Conservation (phyloP, 2,329 filamentous ascomycete genomes). For the Botrytis elliptica region DNA sequence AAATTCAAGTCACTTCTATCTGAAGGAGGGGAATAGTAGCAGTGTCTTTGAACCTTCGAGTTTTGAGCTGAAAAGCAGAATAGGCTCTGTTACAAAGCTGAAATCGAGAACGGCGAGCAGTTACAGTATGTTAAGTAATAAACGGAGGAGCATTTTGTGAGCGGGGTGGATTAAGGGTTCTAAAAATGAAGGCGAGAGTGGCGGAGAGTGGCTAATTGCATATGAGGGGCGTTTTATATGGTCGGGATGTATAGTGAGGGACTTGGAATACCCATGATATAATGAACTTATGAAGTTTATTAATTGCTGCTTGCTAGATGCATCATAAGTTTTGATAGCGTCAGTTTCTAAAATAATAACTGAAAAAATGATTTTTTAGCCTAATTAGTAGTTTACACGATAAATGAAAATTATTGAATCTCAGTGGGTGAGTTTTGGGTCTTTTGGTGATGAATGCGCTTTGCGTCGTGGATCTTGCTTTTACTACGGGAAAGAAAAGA, state of each 20-base stretch:
- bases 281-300: background rate
- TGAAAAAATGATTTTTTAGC: background rate
- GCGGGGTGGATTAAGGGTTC: background rate
- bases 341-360: background rate
- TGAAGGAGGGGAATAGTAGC: constrained; percentile 42
- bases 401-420: background rate
- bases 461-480: background rate
- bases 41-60: background rate
- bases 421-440: background rate
- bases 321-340: background rate
- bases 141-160: constrained; percentile 24
- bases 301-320: background rate
- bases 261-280: constrained; percentile 1
- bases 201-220: background rate
- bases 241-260: background rate
- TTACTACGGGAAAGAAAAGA: background rate
- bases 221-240: background rate
- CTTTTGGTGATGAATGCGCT: background rate
- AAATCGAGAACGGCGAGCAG: constrained; percentile 22
- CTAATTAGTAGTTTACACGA: background rate
- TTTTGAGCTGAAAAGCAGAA: constrained; percentile 23
- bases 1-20: constrained; percentile 52
- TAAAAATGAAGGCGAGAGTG: no score
- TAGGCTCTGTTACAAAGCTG: constrained; percentile 14
- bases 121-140: constrained; percentile 31